A percentile compares a stretch with the other conserved stretches of the same genome.
phyloP scores from a whole-genome alignment of 1,284 basidiomycete species.

The Boletus holoroseus region DNA sequence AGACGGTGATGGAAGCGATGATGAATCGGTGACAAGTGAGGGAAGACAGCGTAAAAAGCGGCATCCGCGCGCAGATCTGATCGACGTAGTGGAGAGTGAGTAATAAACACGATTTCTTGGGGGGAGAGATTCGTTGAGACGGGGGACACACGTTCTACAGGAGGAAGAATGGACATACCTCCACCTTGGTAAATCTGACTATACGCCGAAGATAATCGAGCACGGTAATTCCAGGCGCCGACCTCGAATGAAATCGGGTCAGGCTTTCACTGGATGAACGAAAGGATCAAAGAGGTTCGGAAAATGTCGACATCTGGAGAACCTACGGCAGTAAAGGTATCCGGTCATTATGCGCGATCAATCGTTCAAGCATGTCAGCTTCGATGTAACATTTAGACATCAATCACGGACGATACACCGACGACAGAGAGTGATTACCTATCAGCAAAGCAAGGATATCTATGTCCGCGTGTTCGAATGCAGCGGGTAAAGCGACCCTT shows the following conservation, averaged over 20 bases:
- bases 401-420: constrained; percentile 11
- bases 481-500: constrained; percentile 68
- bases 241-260: constrained; percentile 90
- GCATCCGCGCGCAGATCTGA: constrained; percentile 81
- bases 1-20: constrained; percentile 82
- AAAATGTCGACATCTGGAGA: constrained; percentile 10
- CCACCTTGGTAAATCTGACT: constrained; percentile 87
- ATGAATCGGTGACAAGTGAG: constrained; percentile 94
- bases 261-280: constrained; percentile 60
- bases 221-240: constrained; percentile 78
- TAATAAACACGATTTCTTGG: constrained; percentile 79
- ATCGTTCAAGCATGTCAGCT: constrained; percentile 91
- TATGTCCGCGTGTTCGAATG: constrained; percentile 72
- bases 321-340: constrained; percentile 80
- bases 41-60: constrained; percentile 85
- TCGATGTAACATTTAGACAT: constrained; percentile 20
- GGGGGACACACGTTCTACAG: background rate
- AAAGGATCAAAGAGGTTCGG: constrained; percentile 24
- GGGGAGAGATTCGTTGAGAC: constrained; percentile 6
- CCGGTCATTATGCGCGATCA: constrained; percentile 90
- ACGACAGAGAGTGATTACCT: constrained; percentile 43
- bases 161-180: constrained; percentile 47
- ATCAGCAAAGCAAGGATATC: constrained; percentile 83
- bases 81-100: constrained; percentile 93
- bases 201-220: constrained; percentile 89